Percentiles rank a stretch among this genome's conserved stretches.
These are phyloP conservation scores for Laetiporus sulphureus DNA, from an alignment of 1,284 basidiomycete genomes.

Conservation along the genomic window DNA sequence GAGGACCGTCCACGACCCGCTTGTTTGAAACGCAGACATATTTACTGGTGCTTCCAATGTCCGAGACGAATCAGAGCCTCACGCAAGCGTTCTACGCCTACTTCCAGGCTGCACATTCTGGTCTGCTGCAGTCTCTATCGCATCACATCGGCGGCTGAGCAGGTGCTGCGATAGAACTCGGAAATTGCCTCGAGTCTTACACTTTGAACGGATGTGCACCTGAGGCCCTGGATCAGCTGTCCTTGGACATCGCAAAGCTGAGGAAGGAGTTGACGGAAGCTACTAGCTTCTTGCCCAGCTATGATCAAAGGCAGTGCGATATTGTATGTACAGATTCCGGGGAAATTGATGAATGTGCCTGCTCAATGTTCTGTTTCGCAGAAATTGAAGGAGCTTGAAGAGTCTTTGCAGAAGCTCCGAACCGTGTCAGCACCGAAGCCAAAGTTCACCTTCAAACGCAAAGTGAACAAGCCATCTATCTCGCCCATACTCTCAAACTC, in stretches of 20 bases:
- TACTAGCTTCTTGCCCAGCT: slow-evolving; percentile 56
- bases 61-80: slow-evolving; percentile 28
- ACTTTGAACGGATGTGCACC: slow-evolving; percentile 8
- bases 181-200: slow-evolving; percentile 29
- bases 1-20: too few relatives aligned
- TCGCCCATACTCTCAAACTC: too few relatives aligned
- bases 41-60: too few relatives aligned
- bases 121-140: slow-evolving; percentile 29
- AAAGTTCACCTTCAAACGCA: slow-evolving; percentile 71
- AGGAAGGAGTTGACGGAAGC: slow-evolving; percentile 56
- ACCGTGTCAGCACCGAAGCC: slow-evolving; percentile 39
- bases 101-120: slow-evolving; percentile 39
- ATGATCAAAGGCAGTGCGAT: slow-evolving; percentile 70
- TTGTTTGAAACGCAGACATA: too few relatives aligned
- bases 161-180: slow-evolving; percentile 29
- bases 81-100: slow-evolving; percentile 38
- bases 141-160: slow-evolving; percentile 8
- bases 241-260: slow-evolving; percentile 35
- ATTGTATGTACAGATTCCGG: slow-evolving; percentile 51
- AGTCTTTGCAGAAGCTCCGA: slow-evolving; percentile 28
- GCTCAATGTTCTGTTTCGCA: slow-evolving; percentile 24
- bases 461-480: slow-evolving; percentile 23
- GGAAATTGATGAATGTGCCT: neutral
- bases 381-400: slow-evolving; percentile 34
- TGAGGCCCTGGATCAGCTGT: slow-evolving; percentile 17